phyloP scores from a whole-genome alignment of 305 asterid genomes.

The Nicotiana rustica region DNA sequence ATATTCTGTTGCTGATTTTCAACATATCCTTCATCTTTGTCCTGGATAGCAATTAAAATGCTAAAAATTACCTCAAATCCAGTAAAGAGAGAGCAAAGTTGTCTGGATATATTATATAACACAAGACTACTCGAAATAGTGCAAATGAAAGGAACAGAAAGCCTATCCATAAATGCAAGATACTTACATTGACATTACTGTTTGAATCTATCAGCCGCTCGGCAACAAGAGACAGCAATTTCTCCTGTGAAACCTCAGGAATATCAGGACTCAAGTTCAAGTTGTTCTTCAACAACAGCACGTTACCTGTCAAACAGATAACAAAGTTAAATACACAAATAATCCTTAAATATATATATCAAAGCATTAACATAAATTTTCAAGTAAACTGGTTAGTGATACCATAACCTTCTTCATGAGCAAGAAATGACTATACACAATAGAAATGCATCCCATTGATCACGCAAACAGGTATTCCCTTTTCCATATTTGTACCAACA shows the following conservation, averaged over 20 bases:
- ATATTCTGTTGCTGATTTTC: conserved; percentile 94
- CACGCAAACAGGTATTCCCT: background rate
- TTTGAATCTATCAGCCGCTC: conserved; percentile 88
- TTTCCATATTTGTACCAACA: background rate
- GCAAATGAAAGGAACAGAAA: conserved; percentile 25
- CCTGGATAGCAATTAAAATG: conserved; percentile 54
- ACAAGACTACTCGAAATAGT: conserved; percentile 24
- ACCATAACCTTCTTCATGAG: conserved; percentile 1
- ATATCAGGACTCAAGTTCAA: conserved; percentile 84
- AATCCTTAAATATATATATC: background rate
- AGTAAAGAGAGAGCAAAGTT: conserved; percentile 38
- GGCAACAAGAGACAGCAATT: conserved; percentile 86
- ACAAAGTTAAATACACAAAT: conserved; percentile 33
- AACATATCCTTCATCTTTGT: conserved; percentile 76
- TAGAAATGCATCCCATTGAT: background rate
- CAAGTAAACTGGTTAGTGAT: background rate
- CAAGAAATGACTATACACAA: conserved; percentile 3
- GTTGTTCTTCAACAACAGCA: conserved; percentile 77
- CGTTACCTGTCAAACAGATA: conserved; percentile 65
- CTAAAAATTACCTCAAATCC: conserved; percentile 34
- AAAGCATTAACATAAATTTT: background rate
- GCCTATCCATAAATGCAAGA: conserved; percentile 27
- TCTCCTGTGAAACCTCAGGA: conserved; percentile 90
- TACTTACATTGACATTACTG: conserved; percentile 65
- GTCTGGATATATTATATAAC: conserved; percentile 28